A percentile compares a stretch with the other conserved stretches of the same genome.
Conservation (phyloP, 2,329 filamentous ascomycete species). For the Rhynchosporium graminicola region DNA sequence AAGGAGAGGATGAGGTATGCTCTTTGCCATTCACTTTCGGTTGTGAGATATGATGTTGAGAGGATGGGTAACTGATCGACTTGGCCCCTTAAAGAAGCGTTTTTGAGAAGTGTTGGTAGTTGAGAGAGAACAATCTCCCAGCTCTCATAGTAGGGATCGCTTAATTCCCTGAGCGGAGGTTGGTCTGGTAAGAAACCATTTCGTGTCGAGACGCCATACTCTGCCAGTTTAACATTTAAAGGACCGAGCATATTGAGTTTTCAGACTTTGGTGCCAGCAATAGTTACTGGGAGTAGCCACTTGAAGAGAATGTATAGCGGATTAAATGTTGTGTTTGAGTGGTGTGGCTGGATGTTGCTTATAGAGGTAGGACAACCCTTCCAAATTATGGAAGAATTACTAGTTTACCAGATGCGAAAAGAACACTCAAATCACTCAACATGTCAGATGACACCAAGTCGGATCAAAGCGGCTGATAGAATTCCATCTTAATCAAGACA, state of each 20-base stretch:
- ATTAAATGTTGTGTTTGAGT: neutral
- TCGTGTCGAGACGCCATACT: slow-evolving; percentile 33
- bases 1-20: slow-evolving; percentile 80
- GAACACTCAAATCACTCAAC: neutral
- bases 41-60: slow-evolving; percentile 61
- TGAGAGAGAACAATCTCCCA: slow-evolving; percentile 75
- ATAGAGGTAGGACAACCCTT: neutral
- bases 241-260: slow-evolving; percentile 33
- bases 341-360: neutral
- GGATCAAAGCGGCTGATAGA: neutral
- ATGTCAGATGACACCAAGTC: slow-evolving; percentile 9
- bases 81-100: slow-evolving; percentile 60
- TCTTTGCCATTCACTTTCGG: slow-evolving; percentile 74
- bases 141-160: slow-evolving; percentile 71
- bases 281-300: too few relatives aligned
- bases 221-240: slow-evolving; percentile 31
- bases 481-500: slow-evolving; percentile 1
- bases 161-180: slow-evolving; percentile 64
- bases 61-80: slow-evolving; percentile 70
- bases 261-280: too few relatives aligned
- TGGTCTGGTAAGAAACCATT: slow-evolving; percentile 77
- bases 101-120: slow-evolving; percentile 66
- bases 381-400: neutral
- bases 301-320: neutral
- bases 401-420: neutral